Conservation (phyloP, 257 asterid species). For the Capsicum chinense region DNA sequence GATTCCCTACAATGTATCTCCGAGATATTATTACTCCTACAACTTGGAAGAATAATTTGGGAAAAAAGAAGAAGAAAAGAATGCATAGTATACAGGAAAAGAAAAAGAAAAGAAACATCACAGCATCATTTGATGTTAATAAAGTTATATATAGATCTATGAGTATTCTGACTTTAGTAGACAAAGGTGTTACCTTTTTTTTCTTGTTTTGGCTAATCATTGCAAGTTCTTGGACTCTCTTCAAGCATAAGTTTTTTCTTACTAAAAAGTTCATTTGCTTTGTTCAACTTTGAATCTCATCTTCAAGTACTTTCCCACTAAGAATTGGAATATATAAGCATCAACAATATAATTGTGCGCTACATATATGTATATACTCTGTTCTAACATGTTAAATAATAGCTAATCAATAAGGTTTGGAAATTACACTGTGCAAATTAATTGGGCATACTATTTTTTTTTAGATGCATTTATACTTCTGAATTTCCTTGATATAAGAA, state of each 20-base stretch:
- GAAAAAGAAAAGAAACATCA: constrained; percentile 18
- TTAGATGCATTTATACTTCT: neutral
- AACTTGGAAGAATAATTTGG: no score
- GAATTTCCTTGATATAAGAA: neutral
- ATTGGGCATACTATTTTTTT: neutral
- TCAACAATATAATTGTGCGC: neutral
- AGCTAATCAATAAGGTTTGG: neutral
- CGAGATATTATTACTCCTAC: no score
- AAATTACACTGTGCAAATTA: neutral
- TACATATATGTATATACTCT: neutral
- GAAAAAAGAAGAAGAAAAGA: neutral
- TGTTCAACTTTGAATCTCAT: constrained; percentile 36
- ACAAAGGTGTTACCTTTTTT: constrained; percentile 27
- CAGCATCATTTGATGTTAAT: constrained; percentile 37
- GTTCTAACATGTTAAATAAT: neutral
- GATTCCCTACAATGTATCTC: no score
- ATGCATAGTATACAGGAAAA: constrained; percentile 30
- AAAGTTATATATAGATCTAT: constrained; percentile 29
- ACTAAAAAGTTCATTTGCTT: constrained; percentile 36
- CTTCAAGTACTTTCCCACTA: constrained; percentile 25
- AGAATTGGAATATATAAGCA: neutral
- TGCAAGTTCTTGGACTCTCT: constrained; percentile 37
- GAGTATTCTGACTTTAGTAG: constrained; percentile 37
- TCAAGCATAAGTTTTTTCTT: constrained; percentile 43
- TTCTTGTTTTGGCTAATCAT: constrained; percentile 43